phyloP scores from a whole-genome alignment of 2,329 filamentous ascomycete species.

The Diaporthe aspalathi region DNA sequence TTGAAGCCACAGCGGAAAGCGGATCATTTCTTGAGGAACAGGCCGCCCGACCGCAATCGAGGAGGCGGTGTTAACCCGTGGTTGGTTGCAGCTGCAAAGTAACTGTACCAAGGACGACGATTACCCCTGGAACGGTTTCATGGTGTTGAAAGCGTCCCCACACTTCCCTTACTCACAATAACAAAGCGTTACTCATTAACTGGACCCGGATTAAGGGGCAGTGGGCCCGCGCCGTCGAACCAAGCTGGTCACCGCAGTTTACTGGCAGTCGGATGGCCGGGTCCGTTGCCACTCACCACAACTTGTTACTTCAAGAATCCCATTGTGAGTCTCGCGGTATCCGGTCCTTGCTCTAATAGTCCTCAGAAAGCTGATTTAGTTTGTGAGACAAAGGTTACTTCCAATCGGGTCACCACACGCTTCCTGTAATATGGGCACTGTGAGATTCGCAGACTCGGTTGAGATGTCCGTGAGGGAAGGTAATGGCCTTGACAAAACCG shows the following conservation, averaged over 20 bases:
- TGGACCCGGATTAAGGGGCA: slow-evolving; percentile 12
- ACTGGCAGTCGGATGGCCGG: not conserved
- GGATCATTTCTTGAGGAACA: too few species aligned
- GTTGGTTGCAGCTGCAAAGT: not conserved
- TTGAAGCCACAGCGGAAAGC: too few species aligned
- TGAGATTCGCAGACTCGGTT: slow-evolving; percentile 29
- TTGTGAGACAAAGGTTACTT: not conserved
- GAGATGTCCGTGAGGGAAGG: slow-evolving; percentile 8
- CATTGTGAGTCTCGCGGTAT: not conserved
- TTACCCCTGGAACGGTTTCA: not conserved
- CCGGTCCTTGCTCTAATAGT: not conserved
- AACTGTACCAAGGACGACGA: not conserved
- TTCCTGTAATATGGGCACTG: not conserved
- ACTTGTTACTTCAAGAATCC: not conserved
- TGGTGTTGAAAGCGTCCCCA: not conserved
- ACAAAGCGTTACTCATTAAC: not conserved
- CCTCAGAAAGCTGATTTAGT: not conserved
- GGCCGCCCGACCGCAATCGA: not conserved
- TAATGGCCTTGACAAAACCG: not conserved
- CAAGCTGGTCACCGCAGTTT: not conserved
- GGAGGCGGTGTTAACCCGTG: not conserved
- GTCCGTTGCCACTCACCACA: not conserved
- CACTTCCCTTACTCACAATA: not conserved
- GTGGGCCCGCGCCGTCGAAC: slow-evolving; percentile 10
- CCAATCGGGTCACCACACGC: too few species aligned